A percentile compares a stretch with the other conserved stretches of the same genome.
These are phyloP conservation scores for Diplocarpon rosae DNA, from an alignment of 2,329 filamentous ascomycete genomes.

Conservation along the genomic window DNA sequence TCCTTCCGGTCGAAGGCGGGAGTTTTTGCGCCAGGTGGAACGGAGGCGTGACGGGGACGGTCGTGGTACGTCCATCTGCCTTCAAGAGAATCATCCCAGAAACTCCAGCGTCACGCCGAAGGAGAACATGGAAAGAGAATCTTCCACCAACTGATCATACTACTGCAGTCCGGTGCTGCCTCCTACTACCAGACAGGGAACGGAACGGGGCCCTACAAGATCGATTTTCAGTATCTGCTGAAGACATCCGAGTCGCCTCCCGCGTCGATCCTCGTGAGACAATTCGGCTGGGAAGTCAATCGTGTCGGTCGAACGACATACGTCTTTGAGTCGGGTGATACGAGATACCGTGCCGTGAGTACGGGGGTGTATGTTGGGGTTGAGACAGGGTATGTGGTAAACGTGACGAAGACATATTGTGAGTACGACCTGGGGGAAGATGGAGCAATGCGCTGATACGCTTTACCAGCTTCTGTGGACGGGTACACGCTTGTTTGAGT, in stretches of 20 bases:
- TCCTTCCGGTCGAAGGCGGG: not conserved
- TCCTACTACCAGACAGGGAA: slow-evolving; percentile 1
- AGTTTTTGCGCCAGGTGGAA: slow-evolving; percentile 6
- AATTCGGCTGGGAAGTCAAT: slow-evolving; percentile 1
- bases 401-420: slow-evolving; percentile 1
- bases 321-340: too few relatives aligned
- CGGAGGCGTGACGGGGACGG: not conserved
- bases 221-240: slow-evolving; percentile 4
- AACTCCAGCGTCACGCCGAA: too few relatives aligned
- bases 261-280: slow-evolving; percentile 3
- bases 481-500: too few relatives aligned
- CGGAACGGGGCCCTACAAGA: slow-evolving; percentile 2
- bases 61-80: not conserved
- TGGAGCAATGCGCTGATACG: too few relatives aligned
- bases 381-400: slow-evolving; percentile 1
- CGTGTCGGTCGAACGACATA: too few relatives aligned
- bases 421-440: not conserved
- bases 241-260: slow-evolving; percentile 1
- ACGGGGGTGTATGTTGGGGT: slow-evolving; percentile 2
- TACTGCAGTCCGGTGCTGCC: too few relatives aligned
- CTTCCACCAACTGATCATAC: too few relatives aligned
- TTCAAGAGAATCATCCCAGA: too few relatives aligned
- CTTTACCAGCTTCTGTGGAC: too few relatives aligned
- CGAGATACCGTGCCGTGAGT: not conserved
- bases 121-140: too few relatives aligned